Evolutionary conservation across 1,284 basidiomycete genomes (phyloP).

Genomic region (Trichosporon inkin): DNA sequence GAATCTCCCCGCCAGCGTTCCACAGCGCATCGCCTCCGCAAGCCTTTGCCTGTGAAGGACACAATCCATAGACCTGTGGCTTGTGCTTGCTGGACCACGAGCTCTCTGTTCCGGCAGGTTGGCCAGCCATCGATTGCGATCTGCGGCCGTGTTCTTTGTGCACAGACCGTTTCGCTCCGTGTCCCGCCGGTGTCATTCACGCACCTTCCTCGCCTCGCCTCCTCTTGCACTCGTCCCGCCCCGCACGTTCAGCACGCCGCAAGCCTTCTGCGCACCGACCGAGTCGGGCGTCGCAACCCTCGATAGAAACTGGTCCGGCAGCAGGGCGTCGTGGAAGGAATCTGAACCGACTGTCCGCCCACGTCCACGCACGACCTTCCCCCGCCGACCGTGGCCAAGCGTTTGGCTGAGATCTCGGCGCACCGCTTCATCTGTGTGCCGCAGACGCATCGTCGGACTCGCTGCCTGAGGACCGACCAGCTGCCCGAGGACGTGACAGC

Average conservation of each 20-base stretch:
- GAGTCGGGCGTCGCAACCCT: background rate
- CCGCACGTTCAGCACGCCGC: background rate
- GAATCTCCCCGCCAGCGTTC: too few relatives aligned
- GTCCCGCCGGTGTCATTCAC: background rate
- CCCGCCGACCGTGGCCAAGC: too few relatives aligned
- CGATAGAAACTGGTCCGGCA: background rate
- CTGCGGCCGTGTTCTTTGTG: background rate
- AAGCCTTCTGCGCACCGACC: background rate
- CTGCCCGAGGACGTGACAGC: too few relatives aligned
- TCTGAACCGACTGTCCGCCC: background rate
- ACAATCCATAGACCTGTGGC: too few relatives aligned
- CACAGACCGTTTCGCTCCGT: background rate
- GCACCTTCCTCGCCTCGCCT: background rate
- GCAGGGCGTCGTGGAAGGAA: slow-evolving; percentile 1
- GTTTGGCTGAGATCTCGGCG: background rate
- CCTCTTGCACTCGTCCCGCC: background rate
- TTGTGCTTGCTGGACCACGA: background rate
- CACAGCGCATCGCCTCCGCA: too few relatives aligned
- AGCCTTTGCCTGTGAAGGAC: too few relatives aligned
- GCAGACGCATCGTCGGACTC: too few relatives aligned
- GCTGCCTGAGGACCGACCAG: too few relatives aligned
- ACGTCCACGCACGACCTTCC: too few relatives aligned
- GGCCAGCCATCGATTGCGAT: slow-evolving; percentile 1
- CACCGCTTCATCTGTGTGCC: background rate
- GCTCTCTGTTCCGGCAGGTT: background rate